Percentiles rank a stretch among this genome's conserved stretches.
phyloP scores from a whole-genome alignment of 768 basidiomycete species.

The Naganishia antarctica region DNA sequence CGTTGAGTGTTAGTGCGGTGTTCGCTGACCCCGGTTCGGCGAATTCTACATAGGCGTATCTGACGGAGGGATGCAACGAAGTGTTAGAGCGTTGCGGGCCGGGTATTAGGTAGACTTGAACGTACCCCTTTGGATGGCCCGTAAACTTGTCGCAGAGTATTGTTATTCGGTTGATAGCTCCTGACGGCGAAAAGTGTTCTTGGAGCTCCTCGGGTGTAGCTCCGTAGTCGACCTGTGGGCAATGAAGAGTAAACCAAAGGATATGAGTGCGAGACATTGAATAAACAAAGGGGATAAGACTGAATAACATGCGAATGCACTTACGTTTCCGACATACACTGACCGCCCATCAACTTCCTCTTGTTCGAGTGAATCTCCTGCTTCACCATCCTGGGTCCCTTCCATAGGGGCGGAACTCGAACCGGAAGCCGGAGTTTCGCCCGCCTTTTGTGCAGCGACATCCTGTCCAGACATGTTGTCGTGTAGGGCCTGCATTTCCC shows the following conservation, averaged over 20 bases:
- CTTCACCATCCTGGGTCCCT: conserved; percentile 52
- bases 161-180: conserved; percentile 96
- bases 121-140: conserved; percentile 95
- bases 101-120: too few relatives aligned
- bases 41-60: conserved; percentile 98
- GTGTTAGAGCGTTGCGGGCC: too few relatives aligned
- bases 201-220: conserved; percentile 98
- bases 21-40: conserved; percentile 86
- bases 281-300: not conserved
- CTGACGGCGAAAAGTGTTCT: conserved; percentile 92
- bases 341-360: conserved; percentile 75
- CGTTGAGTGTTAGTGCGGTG: conserved; percentile 86
- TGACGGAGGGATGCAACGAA: conserved; percentile 46
- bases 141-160: conserved; percentile 99
- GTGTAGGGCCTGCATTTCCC: conserved; percentile 17
- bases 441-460: conserved; percentile 26
- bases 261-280: too few relatives aligned
- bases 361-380: conserved; percentile 75
- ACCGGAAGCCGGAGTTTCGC: conserved; percentile 26
- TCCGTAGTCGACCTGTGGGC: conserved; percentile 81
- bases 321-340: conserved; percentile 91
- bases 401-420: conserved; percentile 25
- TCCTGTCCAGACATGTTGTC: conserved; percentile 35
- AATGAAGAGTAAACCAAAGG: not conserved
- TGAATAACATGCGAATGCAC: conserved; percentile 37